Percentiles rank a stretch among this genome's conserved stretches.
phyloP scores from a whole-genome alignment of 1,284 basidiomycete species.

The Entoloma clypeatum region DNA sequence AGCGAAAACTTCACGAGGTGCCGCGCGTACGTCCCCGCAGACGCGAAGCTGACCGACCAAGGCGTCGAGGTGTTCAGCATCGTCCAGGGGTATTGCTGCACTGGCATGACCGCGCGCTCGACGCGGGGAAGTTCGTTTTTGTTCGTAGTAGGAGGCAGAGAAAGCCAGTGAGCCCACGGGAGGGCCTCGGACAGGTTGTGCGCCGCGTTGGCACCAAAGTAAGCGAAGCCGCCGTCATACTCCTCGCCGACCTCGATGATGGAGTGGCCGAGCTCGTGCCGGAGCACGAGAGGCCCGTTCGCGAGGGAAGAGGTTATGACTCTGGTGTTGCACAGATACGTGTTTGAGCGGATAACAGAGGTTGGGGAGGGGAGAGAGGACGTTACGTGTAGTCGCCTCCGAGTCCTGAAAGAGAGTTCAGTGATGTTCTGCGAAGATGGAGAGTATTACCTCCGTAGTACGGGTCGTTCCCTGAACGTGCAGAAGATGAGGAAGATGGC shows the following conservation, averaged over 20 bases:
- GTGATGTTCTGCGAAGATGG: not conserved
- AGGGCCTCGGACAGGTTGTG: constrained; percentile 41
- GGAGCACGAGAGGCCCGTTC: constrained; percentile 75
- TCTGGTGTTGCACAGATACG: constrained; percentile 41
- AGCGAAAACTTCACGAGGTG: constrained; percentile 72
- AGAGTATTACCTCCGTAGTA: constrained; percentile 66
- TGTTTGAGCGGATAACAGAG: constrained; percentile 9
- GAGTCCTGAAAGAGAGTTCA: constrained; percentile 45
- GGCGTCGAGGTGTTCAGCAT: constrained; percentile 57
- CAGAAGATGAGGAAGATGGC: not conserved
- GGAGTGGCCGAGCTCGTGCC: constrained; percentile 84
- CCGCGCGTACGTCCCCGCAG: constrained; percentile 60
- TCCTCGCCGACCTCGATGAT: constrained; percentile 80
- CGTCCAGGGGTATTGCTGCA: constrained; percentile 76
- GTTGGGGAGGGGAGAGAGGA: not conserved
- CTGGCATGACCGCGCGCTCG: constrained; percentile 72
- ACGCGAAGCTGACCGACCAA: constrained; percentile 61
- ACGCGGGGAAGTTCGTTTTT: constrained; percentile 36
- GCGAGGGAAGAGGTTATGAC: constrained; percentile 76
- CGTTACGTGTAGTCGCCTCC: constrained; percentile 81
- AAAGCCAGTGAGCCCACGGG: constrained; percentile 74
- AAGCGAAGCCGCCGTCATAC: constrained; percentile 78
- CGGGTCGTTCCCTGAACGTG: constrained; percentile 65
- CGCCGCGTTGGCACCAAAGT: constrained; percentile 71
- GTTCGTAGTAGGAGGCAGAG: constrained; percentile 29